Percentiles rank a stretch among this genome's conserved stretches.
Conservation (phyloP, 2,329 filamentous ascomycete species). For the Aspergillaceae sp. region DNA sequence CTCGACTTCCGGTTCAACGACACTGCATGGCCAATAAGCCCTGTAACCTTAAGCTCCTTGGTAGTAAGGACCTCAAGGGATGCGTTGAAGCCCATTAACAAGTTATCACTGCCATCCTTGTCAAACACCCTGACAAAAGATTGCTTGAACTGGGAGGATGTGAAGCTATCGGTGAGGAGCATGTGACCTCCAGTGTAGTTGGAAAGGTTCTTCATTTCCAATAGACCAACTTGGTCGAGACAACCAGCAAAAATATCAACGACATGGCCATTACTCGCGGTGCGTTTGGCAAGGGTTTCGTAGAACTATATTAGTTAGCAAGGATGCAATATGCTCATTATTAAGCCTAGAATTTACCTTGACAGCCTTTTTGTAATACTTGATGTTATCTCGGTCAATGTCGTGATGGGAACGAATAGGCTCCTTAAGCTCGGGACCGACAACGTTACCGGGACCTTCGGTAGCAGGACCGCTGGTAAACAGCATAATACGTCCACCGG, state of each 20-base stretch:
- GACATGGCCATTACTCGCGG: constrained; percentile 92
- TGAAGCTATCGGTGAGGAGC: constrained; percentile 97
- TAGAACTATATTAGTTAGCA: constrained; percentile 61
- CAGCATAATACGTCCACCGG: constrained; percentile 91
- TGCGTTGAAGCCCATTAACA: constrained; percentile 97
- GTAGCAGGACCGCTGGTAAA: constrained; percentile 93
- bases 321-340: neutral
- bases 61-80: constrained; percentile 92
- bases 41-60: constrained; percentile 96
- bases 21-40: constrained; percentile 90
- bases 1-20: constrained; percentile 97
- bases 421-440: constrained; percentile 89
- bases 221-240: constrained; percentile 88
- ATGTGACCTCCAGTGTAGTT: constrained; percentile 97
- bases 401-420: constrained; percentile 97
- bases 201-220: constrained; percentile 96
- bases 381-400: constrained; percentile 97
- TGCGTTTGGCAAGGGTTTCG: constrained; percentile 84
- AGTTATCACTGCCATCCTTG: constrained; percentile 88
- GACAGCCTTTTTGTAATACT: constrained; percentile 98
- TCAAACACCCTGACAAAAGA: constrained; percentile 96
- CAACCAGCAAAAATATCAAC: constrained; percentile 97
- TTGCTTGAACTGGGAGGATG: constrained; percentile 98
- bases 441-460: constrained; percentile 93
- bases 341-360: constrained; percentile 56